phyloP scores from a whole-genome alignment of 257 asterid genomes.

The Leonotis leonurus region DNA sequence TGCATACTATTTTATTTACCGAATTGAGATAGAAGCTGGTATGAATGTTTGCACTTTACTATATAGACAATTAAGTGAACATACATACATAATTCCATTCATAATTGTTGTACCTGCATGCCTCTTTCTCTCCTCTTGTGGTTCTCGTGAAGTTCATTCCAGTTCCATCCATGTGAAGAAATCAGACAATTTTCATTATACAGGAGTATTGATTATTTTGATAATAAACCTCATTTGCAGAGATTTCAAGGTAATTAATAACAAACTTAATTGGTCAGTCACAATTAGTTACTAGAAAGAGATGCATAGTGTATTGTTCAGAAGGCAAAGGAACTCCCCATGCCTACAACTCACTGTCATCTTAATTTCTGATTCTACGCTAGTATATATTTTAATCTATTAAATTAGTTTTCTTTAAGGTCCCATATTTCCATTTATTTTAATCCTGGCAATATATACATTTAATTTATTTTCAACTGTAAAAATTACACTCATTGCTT shows the following conservation, averaged over 20 bases:
- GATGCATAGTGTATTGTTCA: neutral
- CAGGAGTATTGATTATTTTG: neutral
- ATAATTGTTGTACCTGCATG: neutral
- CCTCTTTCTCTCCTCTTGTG: no score
- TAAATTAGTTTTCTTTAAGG: neutral
- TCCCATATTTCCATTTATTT: no score
- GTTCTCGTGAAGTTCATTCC: neutral
- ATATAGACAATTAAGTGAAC: no score
- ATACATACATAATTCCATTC: no score
- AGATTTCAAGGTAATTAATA: constrained; percentile 7
- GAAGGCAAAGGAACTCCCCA: neutral
- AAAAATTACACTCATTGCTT: neutral
- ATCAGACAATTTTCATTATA: constrained; percentile 10
- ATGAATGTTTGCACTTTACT: no score
- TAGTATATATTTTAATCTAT: neutral
- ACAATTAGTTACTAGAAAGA: neutral
- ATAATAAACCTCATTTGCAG: constrained; percentile 2
- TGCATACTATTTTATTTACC: no score
- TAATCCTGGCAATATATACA: no score
- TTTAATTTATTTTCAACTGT: neutral
- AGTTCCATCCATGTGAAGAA: constrained; percentile 1
- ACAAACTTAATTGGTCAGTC: neutral
- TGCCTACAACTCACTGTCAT: neutral
- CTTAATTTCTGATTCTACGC: neutral
- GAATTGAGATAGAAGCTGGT: no score